Evolutionary conservation across 441 rosid species (phyloP), one percentile per base, ranked within the genome.

Genomic region (Eutrema salsugineum): DNA sequence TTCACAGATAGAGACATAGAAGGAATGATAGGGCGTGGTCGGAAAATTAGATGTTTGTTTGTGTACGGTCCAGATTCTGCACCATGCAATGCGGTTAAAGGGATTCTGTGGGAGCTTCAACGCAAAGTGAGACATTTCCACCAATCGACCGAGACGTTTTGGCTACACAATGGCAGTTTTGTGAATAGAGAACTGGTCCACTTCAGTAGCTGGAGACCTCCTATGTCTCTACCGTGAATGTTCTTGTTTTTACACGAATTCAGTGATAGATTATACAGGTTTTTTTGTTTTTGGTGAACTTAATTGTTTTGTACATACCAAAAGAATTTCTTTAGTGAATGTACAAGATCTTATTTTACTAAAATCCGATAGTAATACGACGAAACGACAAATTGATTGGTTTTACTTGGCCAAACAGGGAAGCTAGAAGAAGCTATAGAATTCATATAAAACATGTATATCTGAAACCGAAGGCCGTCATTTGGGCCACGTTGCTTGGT

Each of bases 41-140:
- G 89, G 78, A 77, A 82, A 76, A 73, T 90, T 22, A 80, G 93
- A 70, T 92, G 99, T 79, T 67, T 95, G 77, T 92, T 91, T 83
- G 89, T 80, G 44, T 95, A 95, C 55, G 86, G 88, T 50, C 82
- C 87, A 12, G 98, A 89, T 33, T 78, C 88, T 0, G 86, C 83
- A 47, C 74, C 75, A 0, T 92, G 99, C 73, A 90, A 97, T 54
- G 94, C 98, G 24, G 86, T 85, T 77, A 81, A 63, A 78, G 99
- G 92, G 63, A 81, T 95, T 63, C 11, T 95, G 75, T 93, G 97
- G 99, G 98, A 95, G 73, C 95, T 95, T 62, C 99, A 92, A 71
- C 86, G 91, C 67, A 94, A 94, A 86, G 91, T 86, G 58, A 87
- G 99, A 81, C 81, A 77, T 48, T 94, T 92, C 73, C 99, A 94